phyloP scores from a whole-genome alignment of 805 yeast species.

The Schizosaccharomyces octosporus region DNA sequence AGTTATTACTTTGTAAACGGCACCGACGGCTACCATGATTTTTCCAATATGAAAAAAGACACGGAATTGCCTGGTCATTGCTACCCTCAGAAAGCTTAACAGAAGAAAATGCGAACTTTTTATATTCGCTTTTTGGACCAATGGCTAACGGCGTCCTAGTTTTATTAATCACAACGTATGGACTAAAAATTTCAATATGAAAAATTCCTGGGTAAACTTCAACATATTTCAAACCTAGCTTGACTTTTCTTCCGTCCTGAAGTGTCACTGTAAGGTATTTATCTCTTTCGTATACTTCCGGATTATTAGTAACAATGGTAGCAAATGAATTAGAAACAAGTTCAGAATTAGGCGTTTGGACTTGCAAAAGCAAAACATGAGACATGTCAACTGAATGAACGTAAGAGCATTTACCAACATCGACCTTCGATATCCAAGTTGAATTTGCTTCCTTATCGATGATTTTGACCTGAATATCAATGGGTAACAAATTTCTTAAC shows the following conservation, averaged over 20 bases:
- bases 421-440: conserved; percentile 39
- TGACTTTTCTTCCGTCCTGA: conserved; percentile 42
- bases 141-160: not conserved
- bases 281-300: conserved; percentile 34
- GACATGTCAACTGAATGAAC: conserved; percentile 61
- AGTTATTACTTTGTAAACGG: conserved; percentile 35
- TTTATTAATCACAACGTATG: conserved; percentile 60
- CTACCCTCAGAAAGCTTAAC: conserved; percentile 26
- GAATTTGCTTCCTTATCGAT: conserved; percentile 48
- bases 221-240: conserved; percentile 36
- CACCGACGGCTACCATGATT: conserved; percentile 45
- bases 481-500: conserved; percentile 65
- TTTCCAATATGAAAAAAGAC: conserved; percentile 62
- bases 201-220: conserved; percentile 27
- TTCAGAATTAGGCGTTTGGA: conserved; percentile 28
- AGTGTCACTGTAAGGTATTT: conserved; percentile 25
- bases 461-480: conserved; percentile 46
- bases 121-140: conserved; percentile 26
- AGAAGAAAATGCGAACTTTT: conserved; percentile 33
- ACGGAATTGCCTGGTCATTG: conserved; percentile 22
- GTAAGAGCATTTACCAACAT: conserved; percentile 40
- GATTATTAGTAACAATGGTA: conserved; percentile 29
- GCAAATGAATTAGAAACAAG: conserved; percentile 48
- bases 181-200: conserved; percentile 50
- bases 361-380: conserved; percentile 45